Evolutionary conservation across 208 protist species (phyloP).

Genomic region (Trypanosoma platydactyli): DNA sequence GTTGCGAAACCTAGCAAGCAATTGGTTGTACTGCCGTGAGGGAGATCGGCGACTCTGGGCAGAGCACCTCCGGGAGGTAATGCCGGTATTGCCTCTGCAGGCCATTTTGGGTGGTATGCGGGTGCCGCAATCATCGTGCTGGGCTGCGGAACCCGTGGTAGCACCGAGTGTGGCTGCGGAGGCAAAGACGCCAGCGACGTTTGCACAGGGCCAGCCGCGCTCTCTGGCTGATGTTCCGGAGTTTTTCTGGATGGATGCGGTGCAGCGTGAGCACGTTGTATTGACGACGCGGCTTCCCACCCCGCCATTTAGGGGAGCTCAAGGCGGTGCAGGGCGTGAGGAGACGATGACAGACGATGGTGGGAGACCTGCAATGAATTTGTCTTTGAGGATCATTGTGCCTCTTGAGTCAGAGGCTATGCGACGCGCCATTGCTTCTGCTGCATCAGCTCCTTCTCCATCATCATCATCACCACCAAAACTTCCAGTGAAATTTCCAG

Average conservation of each 20-base stretch:
- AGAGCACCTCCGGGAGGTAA: constrained; percentile 80
- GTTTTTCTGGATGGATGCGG: constrained; percentile 29
- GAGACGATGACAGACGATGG: constrained; percentile 19
- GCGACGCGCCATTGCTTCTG: constrained; percentile 20
- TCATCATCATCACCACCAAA: background rate
- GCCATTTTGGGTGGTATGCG: constrained; percentile 57
- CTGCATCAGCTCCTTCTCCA: background rate
- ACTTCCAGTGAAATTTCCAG: too few species aligned
- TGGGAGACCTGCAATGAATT: constrained; percentile 12
- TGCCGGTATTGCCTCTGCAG: constrained; percentile 73
- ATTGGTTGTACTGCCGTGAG: constrained; percentile 82
- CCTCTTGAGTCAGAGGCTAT: constrained; percentile 22
- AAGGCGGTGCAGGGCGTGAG: constrained; percentile 27
- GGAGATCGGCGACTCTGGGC: constrained; percentile 83
- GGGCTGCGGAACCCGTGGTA: constrained; percentile 49
- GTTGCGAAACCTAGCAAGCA: constrained; percentile 11
- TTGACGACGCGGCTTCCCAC: constrained; percentile 25
- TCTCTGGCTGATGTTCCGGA: constrained; percentile 24
- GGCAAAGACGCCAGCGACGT: constrained; percentile 51
- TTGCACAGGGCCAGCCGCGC: constrained; percentile 61
- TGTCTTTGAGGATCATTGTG: constrained; percentile 19
- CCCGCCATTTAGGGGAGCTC: constrained; percentile 34
- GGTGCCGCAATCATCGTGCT: constrained; percentile 21
- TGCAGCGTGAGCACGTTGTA: constrained; percentile 19
- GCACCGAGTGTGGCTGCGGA: constrained; percentile 53